Base-by-base conservation (phyloP, 371 early-diverging fungal species). In the Smittium culicis region DNA sequence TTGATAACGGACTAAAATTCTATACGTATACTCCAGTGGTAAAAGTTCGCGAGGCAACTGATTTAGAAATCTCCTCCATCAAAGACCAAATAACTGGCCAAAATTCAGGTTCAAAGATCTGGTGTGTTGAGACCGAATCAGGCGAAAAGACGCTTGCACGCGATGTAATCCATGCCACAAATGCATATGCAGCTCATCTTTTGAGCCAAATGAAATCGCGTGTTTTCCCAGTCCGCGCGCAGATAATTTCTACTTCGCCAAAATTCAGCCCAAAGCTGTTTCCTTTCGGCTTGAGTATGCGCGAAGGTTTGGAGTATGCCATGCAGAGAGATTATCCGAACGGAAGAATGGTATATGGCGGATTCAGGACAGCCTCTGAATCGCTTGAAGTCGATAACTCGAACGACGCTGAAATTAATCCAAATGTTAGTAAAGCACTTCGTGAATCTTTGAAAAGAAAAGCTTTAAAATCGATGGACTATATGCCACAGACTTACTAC, bases 11-110 rank as follows among this genome's bases (percentile, higher is more conserved):
- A 1, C 64, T 71, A 17, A 62, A 68, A n/a, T 62, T 71, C 8
- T 69, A 71, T 27, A 64, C 68, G 16, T 28, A 68, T 64, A 68
- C 71, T 8, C 71, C 71, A 25, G 71, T 71, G 25, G 67, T 59
- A 1, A 29, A 60, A 27, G 68, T 71, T 25, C 55, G 24, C 1
- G 25, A 28, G 33, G 65, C 65, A 35, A 35, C 65, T 29, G 45
- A 17, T 34, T 1, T 31, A 45, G 68, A 35, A 25, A 28, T n/a
- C 16, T n/a, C n/a, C n/a, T n/a, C n/a, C n/a, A n/a, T n/a, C n/a
- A n/a, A n/a, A n/a, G 8, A 25, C 16, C 35, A 34, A 24, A 1
- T 54, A 54, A 17, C 27, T 16, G 11, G 29, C 11, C 28, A 24
- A 27, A n/a, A 11, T 62, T 8, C 17, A 27, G 34, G n/a, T 29